Conservation (phyloP, 257 asterid species). For the Knoxia roxburghii region DNA sequence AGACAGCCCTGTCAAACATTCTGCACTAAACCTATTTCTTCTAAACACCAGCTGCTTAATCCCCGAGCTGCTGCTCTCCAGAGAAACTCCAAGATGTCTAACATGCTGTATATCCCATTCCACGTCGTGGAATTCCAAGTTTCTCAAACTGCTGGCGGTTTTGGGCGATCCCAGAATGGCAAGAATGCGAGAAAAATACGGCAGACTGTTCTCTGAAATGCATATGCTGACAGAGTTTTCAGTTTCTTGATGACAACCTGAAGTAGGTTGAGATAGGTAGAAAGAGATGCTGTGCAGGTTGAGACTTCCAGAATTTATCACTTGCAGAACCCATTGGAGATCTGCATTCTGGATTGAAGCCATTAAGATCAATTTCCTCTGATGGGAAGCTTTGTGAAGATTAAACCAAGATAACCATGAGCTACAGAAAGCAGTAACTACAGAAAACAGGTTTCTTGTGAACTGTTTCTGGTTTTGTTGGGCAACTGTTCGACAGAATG, state of each 20-base stretch:
- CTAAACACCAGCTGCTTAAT: constrained; percentile 40
- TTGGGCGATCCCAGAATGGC: constrained; percentile 22
- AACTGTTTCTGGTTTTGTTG: not conserved
- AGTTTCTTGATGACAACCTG: constrained; percentile 50
- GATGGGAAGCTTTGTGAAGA: not conserved
- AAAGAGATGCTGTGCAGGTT: constrained; percentile 53
- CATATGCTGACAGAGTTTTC: constrained; percentile 47
- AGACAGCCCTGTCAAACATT: constrained; percentile 50
- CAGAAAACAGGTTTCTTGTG: no score
- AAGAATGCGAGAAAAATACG: constrained; percentile 46
- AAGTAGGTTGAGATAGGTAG: constrained; percentile 41
- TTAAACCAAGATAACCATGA: not conserved
- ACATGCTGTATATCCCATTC: constrained; percentile 55
- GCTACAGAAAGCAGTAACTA: not conserved
- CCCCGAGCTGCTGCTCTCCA: constrained; percentile 32
- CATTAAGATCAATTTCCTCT: constrained; percentile 15
- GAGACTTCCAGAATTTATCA: constrained; percentile 30
- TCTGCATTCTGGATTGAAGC: constrained; percentile 36
- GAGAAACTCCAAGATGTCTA: constrained; percentile 29
- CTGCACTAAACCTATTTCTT: constrained; percentile 43
- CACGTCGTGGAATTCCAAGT: constrained; percentile 56
- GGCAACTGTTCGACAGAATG: constrained; percentile 18
- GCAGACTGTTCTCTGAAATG: constrained; percentile 27
- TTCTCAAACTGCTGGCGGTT: constrained; percentile 24
- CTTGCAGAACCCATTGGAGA: constrained; percentile 49